Conservation (phyloP, 108 stramenopile genomes). For the Pseudonitzschia pungens region DNA sequence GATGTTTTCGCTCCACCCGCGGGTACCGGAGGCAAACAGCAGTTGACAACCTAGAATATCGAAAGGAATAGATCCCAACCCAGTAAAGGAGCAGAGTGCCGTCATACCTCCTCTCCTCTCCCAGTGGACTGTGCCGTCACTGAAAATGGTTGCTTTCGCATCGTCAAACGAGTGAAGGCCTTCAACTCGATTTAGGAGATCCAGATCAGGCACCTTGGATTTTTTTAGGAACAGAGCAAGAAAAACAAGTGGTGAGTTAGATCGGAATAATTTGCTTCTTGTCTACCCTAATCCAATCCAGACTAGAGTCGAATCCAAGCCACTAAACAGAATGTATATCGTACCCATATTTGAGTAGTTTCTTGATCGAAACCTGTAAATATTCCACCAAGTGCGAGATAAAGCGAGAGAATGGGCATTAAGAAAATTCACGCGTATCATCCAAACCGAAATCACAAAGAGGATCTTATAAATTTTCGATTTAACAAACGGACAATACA, state of each 20-base stretch:
- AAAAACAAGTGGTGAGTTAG: too few species aligned
- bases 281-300: too few species aligned
- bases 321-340: too few species aligned
- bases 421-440: too few species aligned
- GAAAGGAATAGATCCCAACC: slow-evolving; percentile 24
- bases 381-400: too few species aligned
- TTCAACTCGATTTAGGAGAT: slow-evolving; percentile 21
- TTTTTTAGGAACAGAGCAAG: slow-evolving; percentile 1
- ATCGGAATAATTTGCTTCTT: too few species aligned
- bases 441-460: too few species aligned
- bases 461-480: too few species aligned
- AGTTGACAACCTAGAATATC: slow-evolving; percentile 19
- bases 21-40: background rate
- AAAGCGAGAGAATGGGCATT: too few species aligned
- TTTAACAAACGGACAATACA: too few species aligned
- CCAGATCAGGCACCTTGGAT: slow-evolving; percentile 31
- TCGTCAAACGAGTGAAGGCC: slow-evolving; percentile 23
- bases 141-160: slow-evolving; percentile 20
- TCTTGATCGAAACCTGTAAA: slow-evolving; percentile 17
- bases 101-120: slow-evolving; percentile 15
- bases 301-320: too few species aligned
- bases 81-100: slow-evolving; percentile 25
- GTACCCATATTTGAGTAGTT: slow-evolving; percentile 11
- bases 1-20: background rate
- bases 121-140: slow-evolving; percentile 34